Evolutionary conservation across 345 rosid species (phyloP).

Genomic region (Acer campestre): DNA sequence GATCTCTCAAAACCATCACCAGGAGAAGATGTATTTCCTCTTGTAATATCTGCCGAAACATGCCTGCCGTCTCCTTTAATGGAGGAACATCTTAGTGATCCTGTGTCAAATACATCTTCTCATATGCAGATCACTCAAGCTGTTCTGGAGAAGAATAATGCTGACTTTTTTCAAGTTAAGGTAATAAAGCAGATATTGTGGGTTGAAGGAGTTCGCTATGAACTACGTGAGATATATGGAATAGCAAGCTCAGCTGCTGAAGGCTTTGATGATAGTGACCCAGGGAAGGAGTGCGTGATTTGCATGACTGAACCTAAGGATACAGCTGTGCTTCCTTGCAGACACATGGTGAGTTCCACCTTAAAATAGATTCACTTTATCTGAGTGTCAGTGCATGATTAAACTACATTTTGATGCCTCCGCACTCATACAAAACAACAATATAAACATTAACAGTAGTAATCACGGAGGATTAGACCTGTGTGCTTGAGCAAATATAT

Average conservation of each 20-base stretch:
- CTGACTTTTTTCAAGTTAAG: slow-evolving; percentile 58
- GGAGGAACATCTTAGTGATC: slow-evolving; percentile 27
- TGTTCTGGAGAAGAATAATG: slow-evolving; percentile 54
- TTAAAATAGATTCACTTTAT: slow-evolving; percentile 6
- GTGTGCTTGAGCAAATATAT: slow-evolving; percentile 5
- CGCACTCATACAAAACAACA: not conserved
- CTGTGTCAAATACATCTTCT: slow-evolving; percentile 36
- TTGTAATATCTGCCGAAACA: slow-evolving; percentile 79
- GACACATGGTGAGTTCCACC: slow-evolving; percentile 75
- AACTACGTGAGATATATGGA: slow-evolving; percentile 78
- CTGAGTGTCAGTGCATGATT: not conserved
- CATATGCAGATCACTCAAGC: slow-evolving; percentile 86
- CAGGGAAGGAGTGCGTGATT: slow-evolving; percentile 84
- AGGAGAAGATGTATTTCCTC: slow-evolving; percentile 75
- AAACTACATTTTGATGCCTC: not conserved
- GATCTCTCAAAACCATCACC: slow-evolving; percentile 76
- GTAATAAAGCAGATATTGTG: slow-evolving; percentile 82
- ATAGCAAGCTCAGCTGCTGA: slow-evolving; percentile 60
- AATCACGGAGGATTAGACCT: slow-evolving; percentile 6
- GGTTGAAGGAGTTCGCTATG: slow-evolving; percentile 77
- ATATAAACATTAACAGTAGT: not conserved
- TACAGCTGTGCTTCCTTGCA: slow-evolving; percentile 85
- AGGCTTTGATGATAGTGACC: slow-evolving; percentile 55
- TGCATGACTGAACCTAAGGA: slow-evolving; percentile 94
- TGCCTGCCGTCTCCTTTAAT: slow-evolving; percentile 30